Percentiles rank a stretch among this genome's conserved stretches.
phyloP scores from a whole-genome alignment of 352 stramenopile genomes.

The Globisporangium uncinulatum region DNA sequence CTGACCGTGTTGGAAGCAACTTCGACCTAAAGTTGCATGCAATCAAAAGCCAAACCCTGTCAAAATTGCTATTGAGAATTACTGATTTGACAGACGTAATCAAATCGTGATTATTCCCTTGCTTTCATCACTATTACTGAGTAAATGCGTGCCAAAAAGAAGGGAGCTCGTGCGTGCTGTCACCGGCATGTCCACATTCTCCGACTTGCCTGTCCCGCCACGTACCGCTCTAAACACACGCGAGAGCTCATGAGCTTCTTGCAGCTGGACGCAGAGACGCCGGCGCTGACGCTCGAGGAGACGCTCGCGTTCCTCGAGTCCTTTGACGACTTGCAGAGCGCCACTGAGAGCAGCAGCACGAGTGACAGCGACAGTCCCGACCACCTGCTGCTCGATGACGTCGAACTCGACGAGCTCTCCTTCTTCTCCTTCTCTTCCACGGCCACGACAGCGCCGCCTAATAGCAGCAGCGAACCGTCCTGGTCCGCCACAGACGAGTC shows the following conservation, averaged over 20 bases:
- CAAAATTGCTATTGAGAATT: no score
- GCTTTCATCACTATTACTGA: no score
- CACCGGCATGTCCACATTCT: no score
- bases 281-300: conserved; percentile 13
- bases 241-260: conserved; percentile 10
- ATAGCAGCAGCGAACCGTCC: conserved; percentile 7
- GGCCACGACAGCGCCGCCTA: neutral
- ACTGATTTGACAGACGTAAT: no score
- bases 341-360: conserved; percentile 2
- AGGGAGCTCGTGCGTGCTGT: no score
- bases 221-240: no score
- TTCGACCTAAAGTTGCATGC: no score
- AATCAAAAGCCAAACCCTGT: no score
- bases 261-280: conserved; percentile 6
- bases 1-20: neutral
- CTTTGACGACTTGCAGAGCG: conserved; percentile 4
- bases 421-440: neutral
- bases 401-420: neutral
- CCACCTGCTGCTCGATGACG: neutral
- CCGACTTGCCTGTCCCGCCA: neutral
- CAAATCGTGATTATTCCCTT: no score
- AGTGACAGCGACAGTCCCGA: neutral
- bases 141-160: no score
- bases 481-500: conserved; percentile 8
- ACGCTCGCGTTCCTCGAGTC: conserved; percentile 16